Evolutionary conservation across 1,284 basidiomycete genomes (phyloP), one percentile per base, ranked within the genome.

Genomic region (Puccinia novopanici): DNA sequence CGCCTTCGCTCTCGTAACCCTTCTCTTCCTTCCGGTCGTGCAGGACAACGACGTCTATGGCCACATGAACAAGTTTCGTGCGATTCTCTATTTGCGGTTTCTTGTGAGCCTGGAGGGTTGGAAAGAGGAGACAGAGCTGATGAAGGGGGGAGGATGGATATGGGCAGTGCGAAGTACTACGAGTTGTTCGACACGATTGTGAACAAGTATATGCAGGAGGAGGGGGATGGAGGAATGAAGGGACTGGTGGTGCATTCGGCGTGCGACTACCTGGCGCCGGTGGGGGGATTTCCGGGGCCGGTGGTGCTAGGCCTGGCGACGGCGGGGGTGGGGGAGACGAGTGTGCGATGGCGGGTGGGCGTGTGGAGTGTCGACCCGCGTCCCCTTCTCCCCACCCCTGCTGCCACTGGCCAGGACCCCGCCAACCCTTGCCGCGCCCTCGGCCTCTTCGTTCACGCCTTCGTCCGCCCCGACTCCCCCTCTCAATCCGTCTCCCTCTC

Each of bases 11-110:
- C 59, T 45, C 27, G 24, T 48, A 27, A 15, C 27, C 37, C 24
- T n/a, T n/a, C 17, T 42, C 9, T 19, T 22, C n/a, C 27, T 63
- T 19, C 45, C 12, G 30, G 42, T 3, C 12, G 45, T 3, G 5
- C 34, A 77, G 75, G 75, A 77, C 54, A 77, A 77, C 45, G 75
- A 77, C 34, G 34, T n/a, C 12, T 77, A 77, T 45, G 75, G 75
- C 19, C 75, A 77, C 54, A 77, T 77, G 75, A 77, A 77, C 52
- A 77, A 77, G 75, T 77, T n/a, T n/a, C n/a, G n/a, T n/a, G n/a
- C n/a, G n/a, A n/a, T n/a, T n/a, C n/a, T n/a, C n/a, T n/a, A n/a
- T n/a, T n/a, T n/a, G n/a, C n/a, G n/a, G n/a, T n/a, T n/a, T n/a
- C n/a, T n/a, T n/a, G 19, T 6, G n/a, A n/a, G n/a, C n/a, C n/a